Conservation (phyloP, 2,329 filamentous ascomycete genomes). For the Aspergillus clavatus region DNA sequence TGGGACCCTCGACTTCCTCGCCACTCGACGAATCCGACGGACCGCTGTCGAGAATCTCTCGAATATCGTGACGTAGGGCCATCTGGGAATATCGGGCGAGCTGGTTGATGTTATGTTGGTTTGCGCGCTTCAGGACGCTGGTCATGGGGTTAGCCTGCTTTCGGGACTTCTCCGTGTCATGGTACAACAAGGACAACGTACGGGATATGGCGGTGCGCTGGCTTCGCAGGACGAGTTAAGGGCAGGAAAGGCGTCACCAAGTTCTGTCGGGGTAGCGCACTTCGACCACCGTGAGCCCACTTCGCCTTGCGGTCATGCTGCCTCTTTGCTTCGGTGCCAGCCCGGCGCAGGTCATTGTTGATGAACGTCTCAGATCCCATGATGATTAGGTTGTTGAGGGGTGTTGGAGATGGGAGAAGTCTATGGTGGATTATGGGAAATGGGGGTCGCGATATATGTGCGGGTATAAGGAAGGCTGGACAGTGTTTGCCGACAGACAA, state of each 20-base stretch:
- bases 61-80: conserved; percentile 29
- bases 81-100: conserved; percentile 16
- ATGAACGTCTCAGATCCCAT: conserved; percentile 35
- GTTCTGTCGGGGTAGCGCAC: conserved; percentile 6
- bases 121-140: conserved; percentile 4
- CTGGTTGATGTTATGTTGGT: conserved; percentile 15
- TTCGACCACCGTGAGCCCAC: conserved; percentile 35
- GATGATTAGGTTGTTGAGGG: neutral
- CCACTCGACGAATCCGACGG: conserved; percentile 30
- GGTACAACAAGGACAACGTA: conserved; percentile 10
- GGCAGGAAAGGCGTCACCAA: conserved; percentile 4
- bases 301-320: conserved; percentile 38
- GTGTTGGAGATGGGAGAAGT: neutral
- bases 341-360: conserved; percentile 51
- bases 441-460: neutral
- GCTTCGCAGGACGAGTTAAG: conserved; percentile 15
- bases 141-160: neutral
- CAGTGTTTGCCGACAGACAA: neutral
- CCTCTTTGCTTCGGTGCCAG: conserved; percentile 46
- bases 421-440: neutral
- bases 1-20: conserved; percentile 33
- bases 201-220: conserved; percentile 13
- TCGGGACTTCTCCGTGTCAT: neutral
- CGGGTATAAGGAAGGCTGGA: neutral
- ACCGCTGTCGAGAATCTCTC: conserved; percentile 28